phyloP scores from a whole-genome alignment of 352 stramenopile species.

The Phytophthora constricta region DNA sequence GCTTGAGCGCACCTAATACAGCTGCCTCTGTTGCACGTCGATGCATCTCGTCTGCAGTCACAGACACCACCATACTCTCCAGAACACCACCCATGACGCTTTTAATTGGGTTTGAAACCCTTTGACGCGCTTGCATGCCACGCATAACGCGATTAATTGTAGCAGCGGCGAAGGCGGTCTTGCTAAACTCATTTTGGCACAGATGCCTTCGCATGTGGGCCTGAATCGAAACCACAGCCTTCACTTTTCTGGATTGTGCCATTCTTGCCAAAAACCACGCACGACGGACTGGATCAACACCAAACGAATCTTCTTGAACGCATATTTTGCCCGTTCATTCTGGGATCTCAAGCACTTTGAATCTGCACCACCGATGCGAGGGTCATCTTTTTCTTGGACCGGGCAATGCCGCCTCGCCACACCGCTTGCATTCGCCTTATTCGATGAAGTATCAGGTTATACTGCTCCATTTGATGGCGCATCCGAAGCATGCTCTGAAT shows the following conservation, averaged over 20 bases:
- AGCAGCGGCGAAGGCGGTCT: conserved; percentile 20
- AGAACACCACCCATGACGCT: conserved; percentile 7
- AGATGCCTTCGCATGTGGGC: conserved; percentile 33
- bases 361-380: conserved; percentile 38
- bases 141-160: conserved; percentile 45
- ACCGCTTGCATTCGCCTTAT: conserved; percentile 37
- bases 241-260: conserved; percentile 13
- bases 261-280: conserved; percentile 30
- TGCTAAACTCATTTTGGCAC: conserved; percentile 23
- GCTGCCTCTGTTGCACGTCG: conserved; percentile 1
- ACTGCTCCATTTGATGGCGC: conserved; percentile 30
- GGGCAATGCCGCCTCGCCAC: conserved; percentile 34
- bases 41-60: conserved; percentile 7
- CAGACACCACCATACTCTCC: conserved; percentile 5
- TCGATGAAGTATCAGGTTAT: conserved; percentile 17
- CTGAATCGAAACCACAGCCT: conserved; percentile 40
- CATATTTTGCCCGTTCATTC: conserved; percentile 37
- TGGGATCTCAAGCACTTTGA: conserved; percentile 36
- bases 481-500: conserved; percentile 42
- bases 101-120: conserved; percentile 12
- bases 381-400: conserved; percentile 12
- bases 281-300: conserved; percentile 42
- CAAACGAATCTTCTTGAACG: conserved; percentile 35
- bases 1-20: conserved; percentile 5
- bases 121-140: conserved; percentile 30